Evolutionary conservation across 768 basidiomycete species (phyloP).

Genomic region (Phylloporus arenicola): DNA sequence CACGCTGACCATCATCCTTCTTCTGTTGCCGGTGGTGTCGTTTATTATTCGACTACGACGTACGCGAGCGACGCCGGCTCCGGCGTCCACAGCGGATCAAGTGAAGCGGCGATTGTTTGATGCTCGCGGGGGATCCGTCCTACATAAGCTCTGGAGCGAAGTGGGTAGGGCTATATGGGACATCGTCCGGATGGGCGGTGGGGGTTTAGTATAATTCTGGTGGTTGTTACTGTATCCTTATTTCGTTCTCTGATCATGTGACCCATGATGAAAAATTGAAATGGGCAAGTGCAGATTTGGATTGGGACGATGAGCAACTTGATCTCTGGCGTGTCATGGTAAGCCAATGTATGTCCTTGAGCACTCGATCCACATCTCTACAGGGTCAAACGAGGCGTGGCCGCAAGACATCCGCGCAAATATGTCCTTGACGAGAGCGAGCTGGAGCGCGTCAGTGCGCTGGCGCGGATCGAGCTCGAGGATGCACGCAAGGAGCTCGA

Average conservation of each 20-base stretch:
- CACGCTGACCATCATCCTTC: slow-evolving; percentile 39
- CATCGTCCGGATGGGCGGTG: slow-evolving; percentile 71
- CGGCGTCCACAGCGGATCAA: slow-evolving; percentile 46
- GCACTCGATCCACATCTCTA: not conserved
- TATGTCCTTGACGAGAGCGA: slow-evolving; percentile 90
- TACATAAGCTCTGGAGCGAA: slow-evolving; percentile 47
- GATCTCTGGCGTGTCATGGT: slow-evolving; percentile 69
- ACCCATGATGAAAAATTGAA: slow-evolving; percentile 8
- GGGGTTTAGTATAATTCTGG: slow-evolving; percentile 55
- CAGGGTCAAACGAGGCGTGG: slow-evolving; percentile 77
- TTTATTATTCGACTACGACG: slow-evolving; percentile 50
- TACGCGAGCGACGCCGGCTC: slow-evolving; percentile 22
- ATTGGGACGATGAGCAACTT: slow-evolving; percentile 42
- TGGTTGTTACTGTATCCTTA: slow-evolving; percentile 14
- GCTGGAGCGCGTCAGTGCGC: slow-evolving; percentile 79
- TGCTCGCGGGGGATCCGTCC: slow-evolving; percentile 32
- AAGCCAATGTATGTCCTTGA: not conserved
- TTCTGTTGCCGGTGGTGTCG: slow-evolving; percentile 40
- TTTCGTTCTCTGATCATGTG: slow-evolving; percentile 15
- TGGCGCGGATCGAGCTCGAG: slow-evolving; percentile 84
- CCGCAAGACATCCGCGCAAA: slow-evolving; percentile 70
- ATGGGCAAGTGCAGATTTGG: not conserved
- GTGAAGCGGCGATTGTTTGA: slow-evolving; percentile 52
- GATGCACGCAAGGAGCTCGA: slow-evolving; percentile 84
- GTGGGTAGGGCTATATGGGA: slow-evolving; percentile 51